Percentiles rank a stretch among this genome's conserved stretches.
These are phyloP conservation scores for Curvularia verruculosa DNA, from an alignment of 2,329 filamentous ascomycete genomes.

Conservation along the genomic window DNA sequence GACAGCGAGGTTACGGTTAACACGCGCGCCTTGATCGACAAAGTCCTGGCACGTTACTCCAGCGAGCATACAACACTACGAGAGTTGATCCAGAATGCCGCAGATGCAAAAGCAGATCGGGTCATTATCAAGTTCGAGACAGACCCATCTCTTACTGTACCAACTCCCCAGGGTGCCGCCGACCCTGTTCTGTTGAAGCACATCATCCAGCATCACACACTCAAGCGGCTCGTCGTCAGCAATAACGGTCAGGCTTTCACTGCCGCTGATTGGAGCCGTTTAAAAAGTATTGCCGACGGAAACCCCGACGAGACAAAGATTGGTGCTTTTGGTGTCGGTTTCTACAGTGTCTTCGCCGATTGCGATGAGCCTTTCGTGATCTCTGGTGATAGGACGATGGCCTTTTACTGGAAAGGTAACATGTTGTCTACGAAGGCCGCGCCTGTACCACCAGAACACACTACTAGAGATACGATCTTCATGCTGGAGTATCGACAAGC, in stretches of 20 bases:
- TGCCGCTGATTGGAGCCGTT: constrained; percentile 86
- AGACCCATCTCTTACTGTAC: constrained; percentile 77
- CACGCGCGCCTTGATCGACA: constrained; percentile 94
- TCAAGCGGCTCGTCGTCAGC: constrained; percentile 85
- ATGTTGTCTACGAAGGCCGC: constrained; percentile 90
- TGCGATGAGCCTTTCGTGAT: constrained; percentile 98
- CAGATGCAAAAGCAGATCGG: constrained; percentile 88
- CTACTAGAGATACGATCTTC: constrained; percentile 81
- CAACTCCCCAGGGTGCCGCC: constrained; percentile 69
- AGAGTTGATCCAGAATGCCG: constrained; percentile 98
- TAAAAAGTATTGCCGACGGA: constrained; percentile 98
- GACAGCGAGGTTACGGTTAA: constrained; percentile 99
- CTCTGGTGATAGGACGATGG: constrained; percentile 91
- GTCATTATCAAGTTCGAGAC: constrained; percentile 95
- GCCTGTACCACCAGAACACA: constrained; percentile 70
- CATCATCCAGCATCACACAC: constrained; percentile 80
- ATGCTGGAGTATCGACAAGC: constrained; percentile 91
- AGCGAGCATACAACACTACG: constrained; percentile 89
- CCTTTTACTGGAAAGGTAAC: constrained; percentile 99
- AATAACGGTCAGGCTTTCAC: constrained; percentile 91
- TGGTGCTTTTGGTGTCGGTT: constrained; percentile 95
- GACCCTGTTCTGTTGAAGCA: constrained; percentile 79
- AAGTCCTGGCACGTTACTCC: constrained; percentile 93
- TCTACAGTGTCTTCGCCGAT: constrained; percentile 98
- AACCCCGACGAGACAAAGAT: constrained; percentile 99